phyloP scores from a whole-genome alignment of 768 basidiomycete species.

The Lentinus brumalis region DNA sequence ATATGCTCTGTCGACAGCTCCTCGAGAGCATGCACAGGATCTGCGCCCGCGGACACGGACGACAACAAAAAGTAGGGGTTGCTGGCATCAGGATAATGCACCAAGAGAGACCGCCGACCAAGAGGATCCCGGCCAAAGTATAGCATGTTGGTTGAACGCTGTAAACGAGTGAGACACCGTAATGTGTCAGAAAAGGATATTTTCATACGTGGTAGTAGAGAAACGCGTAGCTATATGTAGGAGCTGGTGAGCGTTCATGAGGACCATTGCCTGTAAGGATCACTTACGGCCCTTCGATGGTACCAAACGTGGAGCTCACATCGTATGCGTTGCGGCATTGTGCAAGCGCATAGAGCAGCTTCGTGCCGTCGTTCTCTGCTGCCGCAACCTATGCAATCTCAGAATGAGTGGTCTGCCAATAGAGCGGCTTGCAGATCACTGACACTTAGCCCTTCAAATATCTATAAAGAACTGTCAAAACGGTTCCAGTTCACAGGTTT shows the following conservation, averaged over 20 bases:
- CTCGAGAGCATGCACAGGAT: slow-evolving; percentile 51
- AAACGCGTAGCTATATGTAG: slow-evolving; percentile 71
- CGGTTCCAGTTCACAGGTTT: neutral
- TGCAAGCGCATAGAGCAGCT: slow-evolving; percentile 42
- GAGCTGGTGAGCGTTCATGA: neutral
- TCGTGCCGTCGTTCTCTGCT: slow-evolving; percentile 74
- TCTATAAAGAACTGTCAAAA: slow-evolving; percentile 31
- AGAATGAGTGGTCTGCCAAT: neutral
- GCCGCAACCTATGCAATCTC: slow-evolving; percentile 45
- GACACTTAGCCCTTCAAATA: slow-evolving; percentile 83
- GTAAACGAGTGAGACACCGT: neutral
- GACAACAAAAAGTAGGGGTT: slow-evolving; percentile 61
- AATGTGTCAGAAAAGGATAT: neutral
- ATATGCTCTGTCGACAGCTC: slow-evolving; percentile 64
- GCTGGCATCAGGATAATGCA: slow-evolving; percentile 55
- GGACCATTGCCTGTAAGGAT: neutral
- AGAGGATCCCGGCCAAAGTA: slow-evolving; percentile 84
- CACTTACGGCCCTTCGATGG: slow-evolving; percentile 82
- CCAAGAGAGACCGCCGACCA: slow-evolving; percentile 81
- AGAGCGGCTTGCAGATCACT: slow-evolving; percentile 16
- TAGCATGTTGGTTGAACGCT: slow-evolving; percentile 48
- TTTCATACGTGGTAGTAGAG: slow-evolving; percentile 70
- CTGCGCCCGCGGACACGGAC: slow-evolving; percentile 61
- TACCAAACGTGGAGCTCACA: slow-evolving; percentile 54
- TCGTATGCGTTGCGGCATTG: slow-evolving; percentile 33